Base-by-base conservation (phyloP, 2,329 filamentous ascomycete genomes). In the Colletotrichum sp. region DNA sequence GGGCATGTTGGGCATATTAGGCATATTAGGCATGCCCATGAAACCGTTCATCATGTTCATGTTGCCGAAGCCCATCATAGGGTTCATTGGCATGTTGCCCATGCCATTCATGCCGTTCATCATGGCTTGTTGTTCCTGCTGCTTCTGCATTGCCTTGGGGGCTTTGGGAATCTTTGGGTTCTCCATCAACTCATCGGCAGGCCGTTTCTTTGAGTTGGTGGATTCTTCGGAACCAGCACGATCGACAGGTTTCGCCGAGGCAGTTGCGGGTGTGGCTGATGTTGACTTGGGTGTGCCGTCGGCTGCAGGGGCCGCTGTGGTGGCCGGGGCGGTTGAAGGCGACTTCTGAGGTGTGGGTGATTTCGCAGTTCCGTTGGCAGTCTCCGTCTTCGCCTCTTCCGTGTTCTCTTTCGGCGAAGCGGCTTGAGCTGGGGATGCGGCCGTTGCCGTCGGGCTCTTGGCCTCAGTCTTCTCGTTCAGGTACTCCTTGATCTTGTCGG, bases 401-500 rank as follows among this genome's bases (percentile, higher is more conserved):
- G 61, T 76, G 13, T 52, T 57, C 15, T 79, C 77, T 70, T 82
- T 84, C 0, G 83, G 81, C 8, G 85, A 83, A 28, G 80, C 67
- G 74, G 67, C 77, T 73, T 78, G 67, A 77, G 78, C 70, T 57
- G 82, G 82, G 18, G 83, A 82, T 26, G 83, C 81, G 43, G 83
- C 82, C 64, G 82, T 80, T 55, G 83, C 82, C 64, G 82, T 80
- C 16, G 87, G 87, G 79, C 86, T 90, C 79, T 89, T 89, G n/a
- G 87, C 84, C 81, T 91, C 90, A 75, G 86, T 86, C 83, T 90
- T 92, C 78, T 90, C 89, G 80, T 89, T 89, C 78, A 92, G 83
- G 82, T 94, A 98, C 52, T 91, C 91, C 86, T 95, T 94, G 79
- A 98, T 95, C 85, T 94, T 96, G 80, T 91, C 89, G 78, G 92